Base-by-base conservation (phyloP, 805 yeast species). In the Barnettozyma californica region DNA sequence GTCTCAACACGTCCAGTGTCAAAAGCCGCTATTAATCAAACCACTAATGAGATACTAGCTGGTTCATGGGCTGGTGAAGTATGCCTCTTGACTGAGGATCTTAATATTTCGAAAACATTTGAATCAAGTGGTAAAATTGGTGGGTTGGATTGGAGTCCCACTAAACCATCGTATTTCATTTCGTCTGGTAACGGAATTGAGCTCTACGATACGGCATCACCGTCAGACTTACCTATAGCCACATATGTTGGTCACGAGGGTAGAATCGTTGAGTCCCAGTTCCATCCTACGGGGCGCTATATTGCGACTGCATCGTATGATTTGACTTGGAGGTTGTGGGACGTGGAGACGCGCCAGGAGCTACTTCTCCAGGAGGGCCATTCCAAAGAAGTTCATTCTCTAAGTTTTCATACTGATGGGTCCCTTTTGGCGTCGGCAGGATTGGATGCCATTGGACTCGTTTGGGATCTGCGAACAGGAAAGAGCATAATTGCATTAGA, bases 381-480 rank as follows among this genome's bases (percentile, higher is more conserved):
- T 61, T 69, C 86, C 1, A 83, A 80, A 56, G 94, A 81, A 49
- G 82, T 90, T 0, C 80, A 77, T 51, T 59, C 81, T 0, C 63
- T 86, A 3, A 67, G 77, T 1, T 76, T 84, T 52, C 95, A 90
- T 51, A 74, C 75, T 0, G 95, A 88, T 58, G 97, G 98, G 1
- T 71, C 92, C 2, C 64, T 92, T 6, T 57, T 85, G 8, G 83
- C 85, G 0, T 78, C 88, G 11, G 94, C 84, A 4, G 96, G 97
- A 0, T 67, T 83, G 6, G 97, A 92, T 64, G 85, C 83, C 0
- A 66, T 80, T 18, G 82, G 81, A 0, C 69, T 84, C 40, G 62
- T 91, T 2, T 92, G 97, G 97, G 99, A 92, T 67, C 63, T 92
- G 36, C 68, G 99, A 45, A 73, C 84, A 0, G 98, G 97, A 4